Evolutionary conservation across 768 basidiomycete species (phyloP).

Genomic region (Suillus subalutaceus): DNA sequence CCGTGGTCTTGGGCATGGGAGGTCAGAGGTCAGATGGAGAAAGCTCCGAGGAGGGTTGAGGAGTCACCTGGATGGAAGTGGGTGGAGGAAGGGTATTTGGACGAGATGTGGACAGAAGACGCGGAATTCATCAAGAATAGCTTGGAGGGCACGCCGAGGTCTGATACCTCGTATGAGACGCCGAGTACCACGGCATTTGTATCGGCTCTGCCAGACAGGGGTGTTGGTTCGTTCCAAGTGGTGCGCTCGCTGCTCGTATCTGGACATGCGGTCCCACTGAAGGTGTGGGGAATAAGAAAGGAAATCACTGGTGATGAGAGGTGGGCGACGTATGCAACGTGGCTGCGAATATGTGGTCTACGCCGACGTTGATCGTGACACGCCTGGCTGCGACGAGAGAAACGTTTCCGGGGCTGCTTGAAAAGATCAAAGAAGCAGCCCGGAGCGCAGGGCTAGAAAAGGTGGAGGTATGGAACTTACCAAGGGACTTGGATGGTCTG

Average conservation of each 20-base stretch:
- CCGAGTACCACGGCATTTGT: slow-evolving; percentile 22
- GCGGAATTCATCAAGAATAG: slow-evolving; percentile 35
- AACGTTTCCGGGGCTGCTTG: slow-evolving; percentile 39
- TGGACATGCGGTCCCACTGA: slow-evolving; percentile 17
- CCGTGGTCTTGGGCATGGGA: slow-evolving; percentile 40
- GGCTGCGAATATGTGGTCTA: slow-evolving; percentile 40
- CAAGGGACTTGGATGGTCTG: slow-evolving; percentile 32
- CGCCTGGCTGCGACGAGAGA: slow-evolving; percentile 36
- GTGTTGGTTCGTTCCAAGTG: slow-evolving; percentile 48
- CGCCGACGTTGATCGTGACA: slow-evolving; percentile 46
- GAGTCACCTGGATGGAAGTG: slow-evolving; percentile 25
- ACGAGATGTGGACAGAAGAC: slow-evolving; percentile 40
- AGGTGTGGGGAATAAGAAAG: no score
- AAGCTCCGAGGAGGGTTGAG: slow-evolving; percentile 13
- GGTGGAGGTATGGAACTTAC: slow-evolving; percentile 34
- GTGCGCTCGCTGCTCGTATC: slow-evolving; percentile 31
- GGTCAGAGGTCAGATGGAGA: background rate
- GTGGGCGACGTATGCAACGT: slow-evolving; percentile 40
- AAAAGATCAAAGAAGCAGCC: background rate
- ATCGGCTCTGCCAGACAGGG: slow-evolving; percentile 45
- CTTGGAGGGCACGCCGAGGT: slow-evolving; percentile 12
- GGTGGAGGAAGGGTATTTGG: slow-evolving; percentile 26
- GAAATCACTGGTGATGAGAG: slow-evolving; percentile 15
- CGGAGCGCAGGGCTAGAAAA: no score
- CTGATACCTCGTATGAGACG: no score